Conservation (phyloP, 2,329 filamentous ascomycete genomes). For the Camptophora hylomeconis region DNA sequence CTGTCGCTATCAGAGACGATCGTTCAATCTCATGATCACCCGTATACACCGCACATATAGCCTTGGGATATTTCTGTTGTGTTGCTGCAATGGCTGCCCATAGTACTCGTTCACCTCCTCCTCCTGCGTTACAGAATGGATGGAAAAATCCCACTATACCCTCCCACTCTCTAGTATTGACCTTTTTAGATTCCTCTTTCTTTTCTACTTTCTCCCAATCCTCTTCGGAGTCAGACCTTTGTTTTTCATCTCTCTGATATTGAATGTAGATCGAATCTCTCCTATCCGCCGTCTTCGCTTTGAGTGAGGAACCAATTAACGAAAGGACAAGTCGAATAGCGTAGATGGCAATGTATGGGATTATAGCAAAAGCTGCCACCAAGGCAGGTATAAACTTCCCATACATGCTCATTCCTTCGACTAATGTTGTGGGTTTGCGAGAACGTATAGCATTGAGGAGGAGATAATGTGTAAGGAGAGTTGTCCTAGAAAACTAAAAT, state of each 20-base stretch:
- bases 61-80: constrained; percentile 75
- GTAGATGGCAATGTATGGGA: too few species aligned
- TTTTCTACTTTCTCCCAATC: constrained; percentile 59
- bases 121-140: constrained; percentile 95
- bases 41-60: constrained; percentile 86
- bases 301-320: constrained; percentile 10
- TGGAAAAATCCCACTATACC: constrained; percentile 94
- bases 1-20: constrained; percentile 60
- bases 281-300: constrained; percentile 8
- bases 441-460: too few species aligned
- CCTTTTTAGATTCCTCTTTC: constrained; percentile 30
- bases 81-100: constrained; percentile 92
- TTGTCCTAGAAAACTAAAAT: too few species aligned
- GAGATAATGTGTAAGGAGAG: too few species aligned
- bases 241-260: constrained; percentile 19
- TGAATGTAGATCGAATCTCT: constrained; percentile 11
- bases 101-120: constrained; percentile 86
- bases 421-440: too few species aligned
- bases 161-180: constrained; percentile 51
- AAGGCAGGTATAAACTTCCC: constrained; percentile 1
- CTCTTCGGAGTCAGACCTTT: constrained; percentile 39
- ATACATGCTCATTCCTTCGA: too few species aligned
- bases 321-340: constrained; percentile 3
- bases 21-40: constrained; percentile 86
- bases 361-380: not conserved